Conservation (phyloP, 2,329 filamentous ascomycete genomes). For the Diplodia scrobiculata region DNA sequence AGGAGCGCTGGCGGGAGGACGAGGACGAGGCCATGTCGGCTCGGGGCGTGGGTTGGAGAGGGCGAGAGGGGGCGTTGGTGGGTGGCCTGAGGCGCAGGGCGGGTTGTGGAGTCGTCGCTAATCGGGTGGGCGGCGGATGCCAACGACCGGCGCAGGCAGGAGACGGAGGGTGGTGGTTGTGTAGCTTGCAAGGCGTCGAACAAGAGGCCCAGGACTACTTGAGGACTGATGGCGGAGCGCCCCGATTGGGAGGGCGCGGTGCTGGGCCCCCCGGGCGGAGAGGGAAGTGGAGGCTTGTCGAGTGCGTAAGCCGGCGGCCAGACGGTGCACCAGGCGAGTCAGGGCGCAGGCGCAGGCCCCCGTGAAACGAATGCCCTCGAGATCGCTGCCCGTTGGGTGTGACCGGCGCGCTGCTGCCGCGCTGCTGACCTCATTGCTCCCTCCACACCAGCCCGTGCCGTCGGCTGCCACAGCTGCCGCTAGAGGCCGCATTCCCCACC, state of each 20-base stretch:
- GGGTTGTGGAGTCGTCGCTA: not conserved
- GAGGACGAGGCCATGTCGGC: conserved; percentile 25
- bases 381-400: conserved; percentile 19
- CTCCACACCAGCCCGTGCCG: not conserved
- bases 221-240: conserved; percentile 2
- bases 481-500: conserved; percentile 8
- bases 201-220: conserved; percentile 14
- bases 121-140: not conserved
- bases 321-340: not conserved
- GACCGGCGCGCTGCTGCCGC: conserved; percentile 9
- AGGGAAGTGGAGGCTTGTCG: conserved; percentile 6
- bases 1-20: conserved; percentile 28
- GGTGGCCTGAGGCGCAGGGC: not conserved
- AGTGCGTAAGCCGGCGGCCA: conserved; percentile 20
- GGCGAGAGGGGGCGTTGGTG: not conserved
- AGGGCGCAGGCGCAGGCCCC: not conserved
- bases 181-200: not conserved
- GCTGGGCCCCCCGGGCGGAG: conserved; percentile 17
- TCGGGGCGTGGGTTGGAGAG: not conserved
- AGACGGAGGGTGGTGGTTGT: not conserved
- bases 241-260: conserved; percentile 1
- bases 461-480: not conserved
- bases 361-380: conserved; percentile 4
- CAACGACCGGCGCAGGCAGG: conserved; percentile 23
- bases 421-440: conserved; percentile 5